Evolutionary conservation across 208 protist genomes (phyloP).

Genomic region (Phytomonas sp.): DNA sequence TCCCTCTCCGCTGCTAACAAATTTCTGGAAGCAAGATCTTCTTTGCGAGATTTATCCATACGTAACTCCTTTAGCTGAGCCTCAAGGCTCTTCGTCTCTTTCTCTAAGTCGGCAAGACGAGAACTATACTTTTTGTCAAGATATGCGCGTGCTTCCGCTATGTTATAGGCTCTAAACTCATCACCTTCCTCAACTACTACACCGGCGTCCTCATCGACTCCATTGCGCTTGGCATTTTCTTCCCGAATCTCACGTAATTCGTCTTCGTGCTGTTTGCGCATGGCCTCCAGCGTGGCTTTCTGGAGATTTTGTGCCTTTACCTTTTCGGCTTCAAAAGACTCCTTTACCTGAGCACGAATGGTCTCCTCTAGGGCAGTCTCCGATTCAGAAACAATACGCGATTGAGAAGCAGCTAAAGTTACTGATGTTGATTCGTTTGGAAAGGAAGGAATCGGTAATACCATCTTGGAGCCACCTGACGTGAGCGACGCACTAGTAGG

Average conservation of each 20-base stretch:
- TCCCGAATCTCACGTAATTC: constrained; percentile 36
- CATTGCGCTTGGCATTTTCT: background rate
- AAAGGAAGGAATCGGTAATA: background rate
- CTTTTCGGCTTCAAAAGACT: constrained; percentile 29
- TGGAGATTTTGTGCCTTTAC: constrained; percentile 31
- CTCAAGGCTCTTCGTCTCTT: constrained; percentile 19
- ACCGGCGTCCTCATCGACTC: background rate
- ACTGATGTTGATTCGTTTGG: background rate
- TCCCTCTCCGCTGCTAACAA: background rate
- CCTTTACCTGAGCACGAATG: constrained; percentile 45
- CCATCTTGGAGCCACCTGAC: background rate
- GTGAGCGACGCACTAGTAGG: background rate
- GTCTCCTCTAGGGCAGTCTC: constrained; percentile 63
- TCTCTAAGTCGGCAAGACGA: background rate
- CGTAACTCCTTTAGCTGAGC: constrained; percentile 17
- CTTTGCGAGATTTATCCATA: background rate
- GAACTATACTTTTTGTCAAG: background rate
- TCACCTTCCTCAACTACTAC: background rate
- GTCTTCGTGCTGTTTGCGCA: constrained; percentile 30
- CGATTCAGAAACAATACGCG: constrained; percentile 62
- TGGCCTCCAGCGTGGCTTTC: constrained; percentile 24
- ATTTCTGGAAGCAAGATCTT: background rate
- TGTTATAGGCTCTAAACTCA: background rate
- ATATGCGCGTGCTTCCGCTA: background rate
- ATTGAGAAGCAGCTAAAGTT: background rate